Conservation (phyloP, 768 basidiomycete species). For the Suillus paluster region DNA sequence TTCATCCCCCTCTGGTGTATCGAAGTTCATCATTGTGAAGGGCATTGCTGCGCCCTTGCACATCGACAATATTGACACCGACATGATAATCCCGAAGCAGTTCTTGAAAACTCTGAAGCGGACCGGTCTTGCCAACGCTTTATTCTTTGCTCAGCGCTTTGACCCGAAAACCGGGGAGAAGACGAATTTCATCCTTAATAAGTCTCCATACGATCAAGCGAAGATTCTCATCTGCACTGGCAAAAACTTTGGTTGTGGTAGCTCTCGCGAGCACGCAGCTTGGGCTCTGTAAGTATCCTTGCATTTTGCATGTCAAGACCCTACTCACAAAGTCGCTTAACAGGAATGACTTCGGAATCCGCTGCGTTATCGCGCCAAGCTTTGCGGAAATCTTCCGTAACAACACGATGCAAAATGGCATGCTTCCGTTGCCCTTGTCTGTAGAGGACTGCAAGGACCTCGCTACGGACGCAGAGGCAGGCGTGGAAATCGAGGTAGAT, state of each 20-base stretch:
- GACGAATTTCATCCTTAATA: constrained; percentile 86
- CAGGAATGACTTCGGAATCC: constrained; percentile 89
- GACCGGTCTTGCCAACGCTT: constrained; percentile 81
- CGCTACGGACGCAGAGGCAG: constrained; percentile 76
- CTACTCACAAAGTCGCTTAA: not conserved
- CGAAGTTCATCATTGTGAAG: constrained; percentile 71
- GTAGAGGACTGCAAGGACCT: constrained; percentile 72
- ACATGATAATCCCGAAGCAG: constrained; percentile 94
- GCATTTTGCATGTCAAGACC: constrained; percentile 3
- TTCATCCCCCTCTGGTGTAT: constrained; percentile 50
- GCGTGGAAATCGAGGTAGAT: constrained; percentile 81
- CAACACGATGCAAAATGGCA: constrained; percentile 93
- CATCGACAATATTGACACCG: constrained; percentile 88
- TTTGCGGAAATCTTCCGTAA: constrained; percentile 92
- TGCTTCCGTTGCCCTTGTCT: constrained; percentile 80
- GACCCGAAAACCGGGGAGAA: constrained; percentile 78
- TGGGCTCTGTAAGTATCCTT: constrained; percentile 73
- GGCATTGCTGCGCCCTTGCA: constrained; percentile 82
- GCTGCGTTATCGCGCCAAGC: constrained; percentile 84
- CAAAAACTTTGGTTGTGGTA: constrained; percentile 90
- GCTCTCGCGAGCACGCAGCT: constrained; percentile 89
- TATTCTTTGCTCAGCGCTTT: constrained; percentile 83
- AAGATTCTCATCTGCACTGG: constrained; percentile 85
- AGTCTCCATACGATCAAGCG: constrained; percentile 72
- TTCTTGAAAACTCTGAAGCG: constrained; percentile 92